A percentile compares a stretch with the other conserved stretches of the same genome.
phyloP scores from a whole-genome alignment of 1,284 basidiomycete species.

The Mycosarcoma mackinlayi region DNA sequence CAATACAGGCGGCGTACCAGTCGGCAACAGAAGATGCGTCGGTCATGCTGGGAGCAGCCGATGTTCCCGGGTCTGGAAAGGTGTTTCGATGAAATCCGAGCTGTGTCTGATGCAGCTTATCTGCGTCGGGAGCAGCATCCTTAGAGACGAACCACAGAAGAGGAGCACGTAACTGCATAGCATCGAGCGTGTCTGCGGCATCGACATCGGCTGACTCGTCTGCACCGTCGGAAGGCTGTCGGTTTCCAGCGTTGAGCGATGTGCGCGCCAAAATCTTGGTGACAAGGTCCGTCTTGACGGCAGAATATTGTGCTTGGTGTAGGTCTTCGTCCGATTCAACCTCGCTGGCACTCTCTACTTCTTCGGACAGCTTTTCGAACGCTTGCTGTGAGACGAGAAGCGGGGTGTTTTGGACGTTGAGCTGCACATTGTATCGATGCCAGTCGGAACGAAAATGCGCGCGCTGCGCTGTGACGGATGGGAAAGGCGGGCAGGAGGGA shows the following conservation, averaged over 20 bases:
- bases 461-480: conserved; percentile 83
- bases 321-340: conserved; percentile 40
- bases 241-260: conserved; percentile 10
- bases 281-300: conserved; percentile 48
- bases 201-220: conserved; percentile 36
- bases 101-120: conserved; percentile 76
- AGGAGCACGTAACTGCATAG: conserved; percentile 71
- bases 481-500: conserved; percentile 73
- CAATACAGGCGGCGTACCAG: conserved; percentile 69
- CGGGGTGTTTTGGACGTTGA: conserved; percentile 31
- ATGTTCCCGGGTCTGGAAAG: conserved; percentile 72
- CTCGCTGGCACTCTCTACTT: conserved; percentile 46
- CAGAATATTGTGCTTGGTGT: conserved; percentile 8
- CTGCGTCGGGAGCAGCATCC: conserved; percentile 66
- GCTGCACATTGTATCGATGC: conserved; percentile 96
- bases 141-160: conserved; percentile 88
- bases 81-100: conserved; percentile 86
- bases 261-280: conserved; percentile 52
- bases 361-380: conserved; percentile 52
- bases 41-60: conserved; percentile 36
- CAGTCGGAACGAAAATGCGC: conserved; percentile 92
- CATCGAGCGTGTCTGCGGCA: conserved; percentile 72
- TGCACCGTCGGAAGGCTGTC: neutral
- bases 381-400: conserved; percentile 34
- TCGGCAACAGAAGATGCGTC: conserved; percentile 10